Evolutionary conservation across 768 basidiomycete species (phyloP).

Genomic region (Brasilioporus rufonigricans): DNA sequence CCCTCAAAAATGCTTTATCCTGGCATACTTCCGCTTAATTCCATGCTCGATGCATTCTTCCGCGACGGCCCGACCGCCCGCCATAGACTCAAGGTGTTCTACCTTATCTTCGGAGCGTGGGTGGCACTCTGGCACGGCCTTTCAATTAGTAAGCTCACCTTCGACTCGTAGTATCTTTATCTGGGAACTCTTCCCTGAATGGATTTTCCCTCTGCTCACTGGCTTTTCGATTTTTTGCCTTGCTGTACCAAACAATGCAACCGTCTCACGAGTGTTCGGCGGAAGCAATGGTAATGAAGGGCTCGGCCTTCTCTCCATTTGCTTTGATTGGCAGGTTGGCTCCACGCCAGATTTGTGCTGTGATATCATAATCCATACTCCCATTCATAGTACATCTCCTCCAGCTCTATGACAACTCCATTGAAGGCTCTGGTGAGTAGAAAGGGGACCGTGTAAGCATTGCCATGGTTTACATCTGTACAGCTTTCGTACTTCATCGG

Average conservation of each 20-base stretch:
- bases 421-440: slow-evolving; percentile 43
- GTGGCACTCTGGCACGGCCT: slow-evolving; percentile 21
- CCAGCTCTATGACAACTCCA: slow-evolving; percentile 53
- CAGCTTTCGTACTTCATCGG: slow-evolving; percentile 48
- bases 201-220: slow-evolving; percentile 57
- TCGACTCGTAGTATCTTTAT: slow-evolving; percentile 32
- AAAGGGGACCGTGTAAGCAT: not conserved
- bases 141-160: not conserved
- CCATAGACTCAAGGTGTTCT: slow-evolving; percentile 39
- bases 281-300: slow-evolving; percentile 64
- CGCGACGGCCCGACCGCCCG: slow-evolving; percentile 37
- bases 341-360: slow-evolving; percentile 13
- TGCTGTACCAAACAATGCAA: slow-evolving; percentile 45
- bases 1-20: slow-evolving; percentile 45
- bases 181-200: slow-evolving; percentile 28
- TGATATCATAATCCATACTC: not conserved
- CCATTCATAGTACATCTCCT: slow-evolving; percentile 19
- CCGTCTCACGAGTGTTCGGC: slow-evolving; percentile 57
- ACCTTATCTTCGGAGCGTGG: slow-evolving; percentile 28
- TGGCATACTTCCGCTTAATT: slow-evolving; percentile 22
- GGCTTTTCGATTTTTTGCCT: slow-evolving; percentile 64
- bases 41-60: slow-evolving; percentile 38
- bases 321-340: slow-evolving; percentile 57
- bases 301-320: slow-evolving; percentile 56
- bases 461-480: not conserved